Evolutionary conservation across 257 asterid genomes (phyloP), one percentile per base, ranked within the genome.

Genomic region (Penstemon newberryi): DNA sequence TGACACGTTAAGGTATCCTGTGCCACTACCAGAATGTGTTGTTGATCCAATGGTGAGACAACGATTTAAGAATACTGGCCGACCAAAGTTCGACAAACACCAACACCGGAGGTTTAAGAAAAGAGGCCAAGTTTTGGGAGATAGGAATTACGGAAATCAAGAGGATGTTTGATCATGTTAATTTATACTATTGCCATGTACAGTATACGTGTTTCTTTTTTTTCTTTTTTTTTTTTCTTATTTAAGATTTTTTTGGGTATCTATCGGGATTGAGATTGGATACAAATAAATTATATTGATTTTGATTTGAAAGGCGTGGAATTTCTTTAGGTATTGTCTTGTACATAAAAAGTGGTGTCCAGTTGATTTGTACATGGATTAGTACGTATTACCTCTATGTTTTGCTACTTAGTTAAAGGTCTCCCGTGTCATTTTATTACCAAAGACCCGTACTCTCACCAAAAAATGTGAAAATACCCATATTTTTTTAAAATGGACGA

Each of bases 21-120:
- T 74, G 49, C 83, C 96, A 12, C 89, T 78, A 13, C 72, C 96
- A 3, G 98, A 92, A 57, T 92, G 98, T 52, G 90, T 77, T 7
- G 44, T 86, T 10, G 94, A 92, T 66, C 89, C 84, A n/a, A 47
- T 12, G 54, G 83, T 75, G 33, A 73, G 83, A 65, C 74, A 41
- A 6, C 61, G 7, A 19, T 90, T 88, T 57, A 90, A 88, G 73
- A 87, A 84, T 13, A 85, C 89, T 0, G 98, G 98, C 4, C 73
- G 96, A 54, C 68, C 69, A 60, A 88, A 83, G 74, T 78, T 88
- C 43, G 89, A 78, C 7, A 87, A 55, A 12, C 89, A 64, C 37
- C 83, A 42, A 7, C 82, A 37, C 0, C 85, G 81, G 52, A 83
- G 74, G 70, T 65, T 39, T 5, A 91, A 79, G 83, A 81, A 78